Base-by-base conservation (phyloP, 2,329 filamentous ascomycete genomes). In the Aspergillus brasiliensis region DNA sequence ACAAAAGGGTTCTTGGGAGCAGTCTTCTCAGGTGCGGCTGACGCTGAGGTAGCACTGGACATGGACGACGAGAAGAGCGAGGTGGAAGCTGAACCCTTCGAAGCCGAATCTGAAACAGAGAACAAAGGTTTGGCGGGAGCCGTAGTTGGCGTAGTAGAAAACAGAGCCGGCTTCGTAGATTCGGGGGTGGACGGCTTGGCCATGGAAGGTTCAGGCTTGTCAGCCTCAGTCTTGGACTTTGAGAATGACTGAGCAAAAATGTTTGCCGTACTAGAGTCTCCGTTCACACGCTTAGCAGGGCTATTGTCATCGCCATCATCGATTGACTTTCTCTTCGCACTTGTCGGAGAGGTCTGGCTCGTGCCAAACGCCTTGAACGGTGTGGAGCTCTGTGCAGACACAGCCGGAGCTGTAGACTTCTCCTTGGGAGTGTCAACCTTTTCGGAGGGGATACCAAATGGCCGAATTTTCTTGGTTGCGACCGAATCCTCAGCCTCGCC, bases 161-260 rank as follows among this genome's bases (percentile, higher is more conserved):
- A 63, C 19, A 66, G 19, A 15, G 60, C 48, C 25, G 66, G 53
- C 37, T 65, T 64, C 28, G 40, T 56, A 10, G 65, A 31, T 15
- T 65, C 62, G 7, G 67, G 62, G 11, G 65, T 65, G 19, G 67
- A 56, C n/a, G 68, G 62, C 38, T 60, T 67, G 21, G 60, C 57
- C 2, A 62, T 46, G 10, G 40, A 23, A 21, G 62, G 46, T 17
- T 48, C 56, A 47, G 56, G 10, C 10, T 65, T 60, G 7, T 51
- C 56, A 51, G 65, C 51, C 10, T 66, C 63, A 11, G 62, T 59
- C 49, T 65, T 66, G 3, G 69, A 68, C 21, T 65, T 64, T 2
- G 68, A 71, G 19, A 72, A 72, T 8, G 72, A 67, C 51, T 64
- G 67, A 17, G 71, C 71, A 44, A 73, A 74, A 8, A 73, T 70